Base-by-base conservation (phyloP, 768 basidiomycete species). In the Hysterangium stoloniferum region DNA sequence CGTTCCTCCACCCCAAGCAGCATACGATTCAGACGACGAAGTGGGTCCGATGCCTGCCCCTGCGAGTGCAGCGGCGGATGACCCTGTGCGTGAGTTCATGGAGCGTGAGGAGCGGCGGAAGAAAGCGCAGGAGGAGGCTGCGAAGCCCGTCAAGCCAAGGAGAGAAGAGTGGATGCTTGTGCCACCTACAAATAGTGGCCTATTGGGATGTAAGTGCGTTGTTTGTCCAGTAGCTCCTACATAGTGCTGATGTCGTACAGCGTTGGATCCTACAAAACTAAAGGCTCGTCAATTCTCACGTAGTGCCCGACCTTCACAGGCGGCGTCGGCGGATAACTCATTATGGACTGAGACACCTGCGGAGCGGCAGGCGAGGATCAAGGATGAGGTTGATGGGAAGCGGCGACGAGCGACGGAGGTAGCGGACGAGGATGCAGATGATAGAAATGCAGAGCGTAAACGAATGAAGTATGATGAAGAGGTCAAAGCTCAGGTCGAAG, bases 91-190 rank as follows among this genome's bases (percentile, higher is more conserved):
- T 41, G 85, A 88, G 63, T 97, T 97, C 56, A 65, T 91, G 61
- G 90, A 89, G 62, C 73, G 78, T 48, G 94, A 99, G 65, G 86
- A 87, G 59, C 77, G 82, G 53, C 71, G 86, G 55, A 69, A 77
- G 50, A 82, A 86, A 58, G 71, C 47, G 24, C 45, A 56, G 40
- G 58, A 86, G 79, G 91, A 87, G 71, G 85, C 82, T 1, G 68
- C 73, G 9, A 83, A 85, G 58, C 87, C 87, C 9, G 92, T 91
- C 64, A 75, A 77, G 33, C 69, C 80, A 33, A 71, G 90, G 64
- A 80, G 96, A 36, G 90, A 97, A 17, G 93, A 94, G 64, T 99
- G 96, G 96, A 99, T 99, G 96, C 75, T 98, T 38, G 85, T 86
- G 1, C 95, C 95, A 1, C 95, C 96, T 0, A 80, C 84, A 17